A percentile compares a stretch with the other conserved stretches of the same genome.
Conservation (phyloP, 176 grass and related monocot species). For the Eleusine indica region DNA sequence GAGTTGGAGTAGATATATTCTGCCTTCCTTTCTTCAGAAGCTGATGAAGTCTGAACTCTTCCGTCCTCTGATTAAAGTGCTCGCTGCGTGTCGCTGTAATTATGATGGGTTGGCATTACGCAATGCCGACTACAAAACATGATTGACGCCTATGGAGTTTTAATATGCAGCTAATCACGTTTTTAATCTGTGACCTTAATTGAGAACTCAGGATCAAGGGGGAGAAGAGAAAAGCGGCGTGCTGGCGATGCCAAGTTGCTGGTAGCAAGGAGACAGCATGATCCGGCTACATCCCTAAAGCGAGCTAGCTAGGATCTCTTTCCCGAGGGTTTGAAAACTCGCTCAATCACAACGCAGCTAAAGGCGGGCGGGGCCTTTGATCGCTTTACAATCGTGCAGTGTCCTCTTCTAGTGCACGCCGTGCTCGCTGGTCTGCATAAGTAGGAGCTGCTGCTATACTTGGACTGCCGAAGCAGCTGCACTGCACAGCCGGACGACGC, state of each 20-base stretch:
- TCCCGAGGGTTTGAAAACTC: slow-evolving; percentile 42
- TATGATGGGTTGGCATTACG: slow-evolving; percentile 31
- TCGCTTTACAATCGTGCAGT: slow-evolving; percentile 53
- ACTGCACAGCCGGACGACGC: too few species aligned
- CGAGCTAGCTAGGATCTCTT: slow-evolving; percentile 21
- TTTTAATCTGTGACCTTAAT: slow-evolving; percentile 10
- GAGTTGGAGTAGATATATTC: neutral
- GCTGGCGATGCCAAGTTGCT: slow-evolving; percentile 48
- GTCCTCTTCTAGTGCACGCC: slow-evolving; percentile 35
- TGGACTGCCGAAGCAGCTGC: too few species aligned
- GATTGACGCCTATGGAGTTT: slow-evolving; percentile 5
- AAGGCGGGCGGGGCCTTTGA: slow-evolving; percentile 48
- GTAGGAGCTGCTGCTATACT: neutral
- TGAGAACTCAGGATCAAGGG: slow-evolving; percentile 22
- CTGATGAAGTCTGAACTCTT: neutral
- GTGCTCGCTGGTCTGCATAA: neutral
- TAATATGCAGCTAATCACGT: slow-evolving; percentile 35
- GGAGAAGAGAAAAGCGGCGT: neutral
- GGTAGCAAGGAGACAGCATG: slow-evolving; percentile 52
- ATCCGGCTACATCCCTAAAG: slow-evolving; percentile 64
- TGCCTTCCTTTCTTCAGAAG: neutral
- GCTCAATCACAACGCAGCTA: slow-evolving; percentile 8
- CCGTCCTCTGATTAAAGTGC: slow-evolving; percentile 26
- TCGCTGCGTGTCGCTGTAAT: slow-evolving; percentile 34
- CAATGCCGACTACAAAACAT: slow-evolving; percentile 31